A percentile compares a stretch with the other conserved stretches of the same genome.
Conservation (phyloP, 2,329 filamentous ascomycete genomes). For the Xylaria polymorpha region DNA sequence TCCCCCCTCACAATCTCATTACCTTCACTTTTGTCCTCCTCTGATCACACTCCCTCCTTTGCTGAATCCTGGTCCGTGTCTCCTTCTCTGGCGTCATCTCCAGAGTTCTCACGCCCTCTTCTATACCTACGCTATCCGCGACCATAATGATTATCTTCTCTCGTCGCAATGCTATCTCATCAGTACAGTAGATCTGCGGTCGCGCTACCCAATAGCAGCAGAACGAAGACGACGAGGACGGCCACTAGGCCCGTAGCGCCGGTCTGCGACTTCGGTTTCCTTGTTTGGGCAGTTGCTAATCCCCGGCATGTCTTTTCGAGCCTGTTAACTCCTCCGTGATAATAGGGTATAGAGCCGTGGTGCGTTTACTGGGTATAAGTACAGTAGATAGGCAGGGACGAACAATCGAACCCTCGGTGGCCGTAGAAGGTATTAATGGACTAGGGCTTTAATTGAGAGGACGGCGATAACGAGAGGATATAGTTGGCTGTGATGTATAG, state of each 20-base stretch:
- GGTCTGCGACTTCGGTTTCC: not conserved
- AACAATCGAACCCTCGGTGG: not conserved
- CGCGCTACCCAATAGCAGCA: constrained; percentile 15
- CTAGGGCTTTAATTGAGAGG: not conserved
- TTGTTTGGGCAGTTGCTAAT: not conserved
- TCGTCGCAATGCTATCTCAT: constrained; percentile 17
- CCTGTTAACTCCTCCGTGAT: not conserved
- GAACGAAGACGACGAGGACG: constrained; percentile 9
- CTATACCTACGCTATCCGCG: not conserved
- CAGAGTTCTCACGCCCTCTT: not conserved
- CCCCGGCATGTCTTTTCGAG: not conserved
- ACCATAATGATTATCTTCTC: not conserved
- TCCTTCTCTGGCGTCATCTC: not conserved
- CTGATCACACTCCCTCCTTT: not conserved
- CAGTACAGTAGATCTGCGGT: constrained; percentile 11
- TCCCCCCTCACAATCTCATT: not conserved
- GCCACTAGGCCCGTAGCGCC: constrained; percentile 6
- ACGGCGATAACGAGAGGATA: not conserved
- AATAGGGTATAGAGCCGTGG: not conserved
- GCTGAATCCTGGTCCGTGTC: not conserved
- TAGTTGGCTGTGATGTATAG: not conserved
- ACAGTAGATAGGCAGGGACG: no score
- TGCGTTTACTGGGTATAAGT: not conserved
- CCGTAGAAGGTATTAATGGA: no score
- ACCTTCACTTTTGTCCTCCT: not conserved